Evolutionary conservation across 2,329 filamentous ascomycete genomes (phyloP).

Genomic region (Rhynchosporium secalis): DNA sequence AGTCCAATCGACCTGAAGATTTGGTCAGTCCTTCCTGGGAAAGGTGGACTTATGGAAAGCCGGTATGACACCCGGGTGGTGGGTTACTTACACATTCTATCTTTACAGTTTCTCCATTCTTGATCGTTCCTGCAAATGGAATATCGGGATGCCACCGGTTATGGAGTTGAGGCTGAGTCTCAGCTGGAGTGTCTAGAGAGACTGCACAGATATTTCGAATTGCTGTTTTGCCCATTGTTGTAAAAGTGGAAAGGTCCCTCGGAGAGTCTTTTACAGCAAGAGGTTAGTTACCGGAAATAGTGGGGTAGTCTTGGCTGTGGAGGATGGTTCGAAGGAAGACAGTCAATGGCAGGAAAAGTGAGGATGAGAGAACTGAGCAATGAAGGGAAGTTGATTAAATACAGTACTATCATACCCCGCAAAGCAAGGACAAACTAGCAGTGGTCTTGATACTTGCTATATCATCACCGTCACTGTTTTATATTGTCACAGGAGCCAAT

Average conservation of each 20-base stretch:
- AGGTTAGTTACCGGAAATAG: not conserved
- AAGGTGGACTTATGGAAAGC: too few relatives aligned
- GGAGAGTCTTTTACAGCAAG: too few relatives aligned
- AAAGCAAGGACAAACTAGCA: conserved; percentile 13
- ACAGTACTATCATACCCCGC: conserved; percentile 4
- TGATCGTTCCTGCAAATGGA: conserved; percentile 70
- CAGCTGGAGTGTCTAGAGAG: conserved; percentile 69
- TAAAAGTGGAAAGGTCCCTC: not conserved
- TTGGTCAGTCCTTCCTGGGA: too few relatives aligned
- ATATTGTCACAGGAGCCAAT: conserved; percentile 15
- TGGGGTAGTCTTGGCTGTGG: conserved; percentile 5
- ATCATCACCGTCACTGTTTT: not conserved
- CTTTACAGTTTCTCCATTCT: conserved; percentile 84
- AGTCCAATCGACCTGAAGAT: conserved; percentile 47
- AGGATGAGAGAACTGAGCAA: not conserved
- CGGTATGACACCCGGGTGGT: not conserved
- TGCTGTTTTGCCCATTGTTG: conserved; percentile 49
- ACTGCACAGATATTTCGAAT: conserved; percentile 75
- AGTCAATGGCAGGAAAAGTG: not conserved
- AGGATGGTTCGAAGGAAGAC: not conserved
- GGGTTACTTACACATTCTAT: conserved; percentile 67
- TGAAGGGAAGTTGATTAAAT: not conserved
- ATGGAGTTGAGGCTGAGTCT: conserved; percentile 69
- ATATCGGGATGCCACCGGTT: conserved; percentile 95
- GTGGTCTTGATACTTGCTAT: not conserved